These are phyloP conservation scores for Allium fistulosum DNA, from an alignment of 106 monocot genomes.

Conservation along the genomic window DNA sequence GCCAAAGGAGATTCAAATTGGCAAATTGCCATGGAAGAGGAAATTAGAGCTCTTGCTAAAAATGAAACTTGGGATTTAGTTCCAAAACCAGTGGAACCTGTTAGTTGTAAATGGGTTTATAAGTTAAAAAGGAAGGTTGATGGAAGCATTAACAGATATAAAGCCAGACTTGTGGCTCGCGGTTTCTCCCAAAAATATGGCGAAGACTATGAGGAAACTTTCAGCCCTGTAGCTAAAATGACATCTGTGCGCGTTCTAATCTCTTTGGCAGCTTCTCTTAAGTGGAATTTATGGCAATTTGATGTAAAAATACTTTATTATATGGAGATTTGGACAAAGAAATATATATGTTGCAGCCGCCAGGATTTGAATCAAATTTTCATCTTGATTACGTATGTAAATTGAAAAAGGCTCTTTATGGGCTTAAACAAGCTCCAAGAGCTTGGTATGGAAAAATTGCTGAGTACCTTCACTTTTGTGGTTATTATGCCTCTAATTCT, in stretches of 20 bases:
- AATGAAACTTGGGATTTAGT: constrained; percentile 1
- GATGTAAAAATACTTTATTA: not conserved
- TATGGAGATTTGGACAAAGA: not conserved
- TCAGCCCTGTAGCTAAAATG: not conserved
- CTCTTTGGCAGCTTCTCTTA: not conserved
- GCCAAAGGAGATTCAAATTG: too few relatives aligned
- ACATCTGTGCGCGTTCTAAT: not conserved
- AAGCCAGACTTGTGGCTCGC: not conserved
- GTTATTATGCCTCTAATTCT: constrained; percentile 1
- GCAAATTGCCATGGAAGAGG: too few relatives aligned
- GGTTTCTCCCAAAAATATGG: not conserved
- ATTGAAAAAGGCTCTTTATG: not conserved
- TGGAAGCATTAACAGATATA: not conserved
- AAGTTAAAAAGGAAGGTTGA: not conserved
- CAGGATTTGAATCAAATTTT: not conserved
- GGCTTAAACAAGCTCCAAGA: constrained; percentile 3
- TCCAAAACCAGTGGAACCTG: not conserved
- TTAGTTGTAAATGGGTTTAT: not conserved
- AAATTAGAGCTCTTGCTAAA: too few relatives aligned
- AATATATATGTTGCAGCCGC: too few relatives aligned
- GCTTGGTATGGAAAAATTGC: constrained; percentile 12
- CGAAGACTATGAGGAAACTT: not conserved
- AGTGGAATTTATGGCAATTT: not conserved
- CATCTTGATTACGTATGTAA: not conserved
- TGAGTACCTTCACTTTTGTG: constrained; percentile 9